Evolutionary conservation across 148 eudicot species (phyloP).

Genomic region (Persicaria tinctoria): DNA sequence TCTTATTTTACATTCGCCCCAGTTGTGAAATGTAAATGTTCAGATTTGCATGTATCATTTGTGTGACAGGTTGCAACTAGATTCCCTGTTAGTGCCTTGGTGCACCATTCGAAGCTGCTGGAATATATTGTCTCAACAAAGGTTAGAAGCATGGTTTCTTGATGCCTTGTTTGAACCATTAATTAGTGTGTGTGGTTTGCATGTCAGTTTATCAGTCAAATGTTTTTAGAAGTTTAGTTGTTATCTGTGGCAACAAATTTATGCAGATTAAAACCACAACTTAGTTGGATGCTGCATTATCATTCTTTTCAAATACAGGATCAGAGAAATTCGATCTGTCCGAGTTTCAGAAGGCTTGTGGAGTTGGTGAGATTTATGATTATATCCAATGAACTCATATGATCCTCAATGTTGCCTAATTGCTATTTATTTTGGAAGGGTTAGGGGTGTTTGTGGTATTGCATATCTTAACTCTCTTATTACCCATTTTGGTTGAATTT

Average conservation of each 20-base stretch:
- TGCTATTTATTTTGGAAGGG: too few species aligned
- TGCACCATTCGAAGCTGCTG: conserved; percentile 56
- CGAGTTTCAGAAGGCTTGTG: conserved; percentile 82
- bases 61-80: conserved; percentile 69
- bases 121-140: too few species aligned
- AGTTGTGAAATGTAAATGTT: background rate
- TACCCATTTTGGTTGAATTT: too few species aligned
- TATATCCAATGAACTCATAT: too few species aligned
- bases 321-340: conserved; percentile 44
- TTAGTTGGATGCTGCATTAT: conserved; percentile 86
- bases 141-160: too few species aligned
- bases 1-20: too few species aligned
- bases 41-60: background rate
- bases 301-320: conserved; percentile 52
- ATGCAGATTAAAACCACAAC: conserved; percentile 83
- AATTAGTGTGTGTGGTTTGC: background rate
- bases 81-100: conserved; percentile 79
- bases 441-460: too few species aligned
- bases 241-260: background rate
- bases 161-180: background rate
- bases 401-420: too few species aligned
- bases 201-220: background rate
- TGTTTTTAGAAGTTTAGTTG: background rate
- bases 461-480: too few species aligned
- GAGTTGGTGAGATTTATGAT: conserved; percentile 33